These are phyloP conservation scores for Melampsora americana DNA, from an alignment of 1,284 basidiomycete genomes.

Conservation along the genomic window DNA sequence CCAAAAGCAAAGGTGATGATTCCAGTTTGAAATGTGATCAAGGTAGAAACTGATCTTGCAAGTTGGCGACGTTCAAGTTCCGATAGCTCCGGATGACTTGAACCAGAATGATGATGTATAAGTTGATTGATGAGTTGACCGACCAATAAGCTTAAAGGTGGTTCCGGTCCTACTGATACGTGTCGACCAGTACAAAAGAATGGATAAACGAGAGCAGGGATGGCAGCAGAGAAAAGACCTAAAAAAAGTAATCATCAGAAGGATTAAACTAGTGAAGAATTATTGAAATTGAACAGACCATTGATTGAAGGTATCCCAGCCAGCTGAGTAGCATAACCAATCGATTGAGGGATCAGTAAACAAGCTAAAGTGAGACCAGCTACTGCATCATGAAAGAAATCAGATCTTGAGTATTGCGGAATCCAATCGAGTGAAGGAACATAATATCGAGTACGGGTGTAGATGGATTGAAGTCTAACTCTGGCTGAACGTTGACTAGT, in stretches of 20 bases:
- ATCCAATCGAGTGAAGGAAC: slow-evolving; percentile 44
- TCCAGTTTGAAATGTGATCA: slow-evolving; percentile 81
- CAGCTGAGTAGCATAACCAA: slow-evolving; percentile 83
- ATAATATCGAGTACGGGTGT: slow-evolving; percentile 16
- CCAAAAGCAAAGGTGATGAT: slow-evolving; percentile 80
- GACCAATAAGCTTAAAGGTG: slow-evolving; percentile 76
- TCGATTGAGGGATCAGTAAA: slow-evolving; percentile 81
- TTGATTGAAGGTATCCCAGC: slow-evolving; percentile 57
- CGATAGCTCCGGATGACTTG: slow-evolving; percentile 62
- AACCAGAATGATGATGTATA: slow-evolving; percentile 62
- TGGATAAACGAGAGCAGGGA: slow-evolving; percentile 70
- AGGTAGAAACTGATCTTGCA: slow-evolving; percentile 60
- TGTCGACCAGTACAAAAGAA: slow-evolving; percentile 75
- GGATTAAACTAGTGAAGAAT: slow-evolving; percentile 60
- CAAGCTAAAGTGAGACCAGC: slow-evolving; percentile 81
- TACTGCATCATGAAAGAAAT: slow-evolving; percentile 62
- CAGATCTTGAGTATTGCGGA: slow-evolving; percentile 29
- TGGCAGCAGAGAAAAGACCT: slow-evolving; percentile 66
- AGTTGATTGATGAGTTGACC: slow-evolving; percentile 76
- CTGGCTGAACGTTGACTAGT: too few species aligned
- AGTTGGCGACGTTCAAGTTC: slow-evolving; percentile 61
- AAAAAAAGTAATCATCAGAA: slow-evolving; percentile 52
- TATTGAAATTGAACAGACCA: slow-evolving; percentile 40
- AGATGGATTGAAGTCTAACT: too few species aligned
- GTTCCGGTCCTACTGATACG: slow-evolving; percentile 74